Conservation (phyloP, 805 yeast genomes). For the Zygosaccharomyces lentus region DNA sequence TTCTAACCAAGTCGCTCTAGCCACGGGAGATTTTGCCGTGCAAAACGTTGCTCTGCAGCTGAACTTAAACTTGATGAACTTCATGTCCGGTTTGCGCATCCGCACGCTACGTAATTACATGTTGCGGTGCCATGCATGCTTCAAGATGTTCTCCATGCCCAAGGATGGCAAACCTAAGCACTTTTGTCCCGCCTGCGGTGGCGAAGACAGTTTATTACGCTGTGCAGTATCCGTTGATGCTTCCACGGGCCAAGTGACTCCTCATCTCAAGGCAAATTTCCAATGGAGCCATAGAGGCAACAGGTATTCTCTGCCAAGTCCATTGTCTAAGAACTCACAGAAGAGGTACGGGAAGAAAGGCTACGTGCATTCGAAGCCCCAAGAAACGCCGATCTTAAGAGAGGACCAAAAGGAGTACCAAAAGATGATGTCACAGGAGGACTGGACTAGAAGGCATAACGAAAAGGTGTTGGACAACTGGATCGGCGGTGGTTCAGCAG, state of each 20-base stretch:
- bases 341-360: slow-evolving; percentile 77
- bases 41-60: slow-evolving; percentile 92
- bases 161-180: slow-evolving; percentile 72
- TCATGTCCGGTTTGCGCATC: slow-evolving; percentile 78
- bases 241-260: slow-evolving; percentile 73
- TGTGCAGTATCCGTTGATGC: slow-evolving; percentile 86
- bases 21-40: slow-evolving; percentile 96
- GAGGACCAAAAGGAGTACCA: slow-evolving; percentile 95
- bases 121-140: slow-evolving; percentile 97
- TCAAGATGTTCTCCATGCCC: slow-evolving; percentile 72
- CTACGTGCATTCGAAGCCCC: slow-evolving; percentile 64
- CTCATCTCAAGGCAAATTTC: slow-evolving; percentile 85
- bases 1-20: slow-evolving; percentile 70
- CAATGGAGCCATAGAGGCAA: slow-evolving; percentile 93
- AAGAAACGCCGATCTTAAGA: slow-evolving; percentile 52
- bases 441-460: slow-evolving; percentile 80
- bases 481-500: slow-evolving; percentile 83
- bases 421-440: slow-evolving; percentile 80
- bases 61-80: slow-evolving; percentile 81
- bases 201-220: slow-evolving; percentile 72
- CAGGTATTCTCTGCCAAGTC: slow-evolving; percentile 77
- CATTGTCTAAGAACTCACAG: slow-evolving; percentile 70
- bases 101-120: slow-evolving; percentile 83
- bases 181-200: slow-evolving; percentile 95
- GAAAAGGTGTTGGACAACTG: slow-evolving; percentile 83